These are phyloP conservation scores for Pythium periplocum DNA, from an alignment of 352 stramenopile genomes.

Conservation along the genomic window DNA sequence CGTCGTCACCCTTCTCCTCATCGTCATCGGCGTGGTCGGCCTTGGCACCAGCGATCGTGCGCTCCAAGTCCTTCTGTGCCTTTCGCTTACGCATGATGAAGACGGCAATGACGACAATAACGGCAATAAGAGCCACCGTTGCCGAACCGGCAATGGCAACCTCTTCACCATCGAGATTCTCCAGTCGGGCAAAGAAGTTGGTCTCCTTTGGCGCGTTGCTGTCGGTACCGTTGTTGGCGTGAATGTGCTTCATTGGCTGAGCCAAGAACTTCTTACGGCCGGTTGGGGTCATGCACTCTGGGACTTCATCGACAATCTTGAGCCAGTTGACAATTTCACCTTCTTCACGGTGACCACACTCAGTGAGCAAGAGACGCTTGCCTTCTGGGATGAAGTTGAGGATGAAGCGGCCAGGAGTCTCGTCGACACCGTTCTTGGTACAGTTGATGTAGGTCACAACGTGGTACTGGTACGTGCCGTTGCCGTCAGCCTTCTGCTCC, in stretches of 20 bases:
- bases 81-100: conserved; percentile 77
- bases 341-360: conserved; percentile 80
- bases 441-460: conserved; percentile 85
- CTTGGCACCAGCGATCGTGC: conserved; percentile 78
- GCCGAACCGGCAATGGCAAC: conserved; percentile 60
- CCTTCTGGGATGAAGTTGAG: conserved; percentile 81
- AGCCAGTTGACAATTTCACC: conserved; percentile 86
- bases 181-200: conserved; percentile 59
- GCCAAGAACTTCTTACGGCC: conserved; percentile 78
- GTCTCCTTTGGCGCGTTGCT: conserved; percentile 45
- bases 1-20: conserved; percentile 74
- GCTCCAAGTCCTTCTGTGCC: conserved; percentile 72
- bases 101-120: conserved; percentile 62
- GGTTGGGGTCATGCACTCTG: conserved; percentile 74
- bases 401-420: conserved; percentile 77
- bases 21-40: conserved; percentile 49
- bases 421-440: conserved; percentile 62
- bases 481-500: conserved; percentile 73
- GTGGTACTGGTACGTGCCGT: conserved; percentile 73
- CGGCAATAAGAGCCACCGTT: conserved; percentile 51
- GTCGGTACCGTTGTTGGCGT: conserved; percentile 57
- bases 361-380: conserved; percentile 69
- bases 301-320: conserved; percentile 74
- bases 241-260: conserved; percentile 85
- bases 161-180: conserved; percentile 58